Conservation (phyloP, 768 basidiomycete genomes). For the Mycena filopes region DNA sequence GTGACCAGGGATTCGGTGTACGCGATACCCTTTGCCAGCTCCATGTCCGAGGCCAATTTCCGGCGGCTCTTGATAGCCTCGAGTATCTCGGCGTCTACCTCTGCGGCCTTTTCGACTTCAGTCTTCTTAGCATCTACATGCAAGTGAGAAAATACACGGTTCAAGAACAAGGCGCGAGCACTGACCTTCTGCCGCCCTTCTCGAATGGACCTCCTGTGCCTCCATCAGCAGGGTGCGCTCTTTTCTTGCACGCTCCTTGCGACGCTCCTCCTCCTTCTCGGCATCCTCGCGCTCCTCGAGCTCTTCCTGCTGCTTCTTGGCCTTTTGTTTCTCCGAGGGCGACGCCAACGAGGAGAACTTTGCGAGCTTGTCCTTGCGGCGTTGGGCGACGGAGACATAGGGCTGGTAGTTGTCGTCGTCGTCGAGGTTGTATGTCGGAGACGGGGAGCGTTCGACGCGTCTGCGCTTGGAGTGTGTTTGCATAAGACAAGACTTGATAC, state of each 20-base stretch:
- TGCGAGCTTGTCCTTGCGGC: constrained; percentile 83
- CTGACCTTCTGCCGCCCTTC: constrained; percentile 84
- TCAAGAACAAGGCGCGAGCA: constrained; percentile 8
- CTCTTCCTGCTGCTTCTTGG: constrained; percentile 64
- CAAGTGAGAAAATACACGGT: constrained; percentile 10
- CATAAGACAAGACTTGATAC: constrained; percentile 35
- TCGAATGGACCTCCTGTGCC: constrained; percentile 93
- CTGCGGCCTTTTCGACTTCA: constrained; percentile 84
- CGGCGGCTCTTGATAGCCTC: constrained; percentile 91
- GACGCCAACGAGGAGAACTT: constrained; percentile 74
- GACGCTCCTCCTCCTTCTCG: constrained; percentile 81
- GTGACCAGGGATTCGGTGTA: constrained; percentile 90
- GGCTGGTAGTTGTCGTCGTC: constrained; percentile 80
- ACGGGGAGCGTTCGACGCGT: constrained; percentile 65
- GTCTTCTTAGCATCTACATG: constrained; percentile 84
- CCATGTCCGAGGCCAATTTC: constrained; percentile 92
- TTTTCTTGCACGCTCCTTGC: constrained; percentile 79
- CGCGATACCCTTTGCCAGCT: constrained; percentile 91
- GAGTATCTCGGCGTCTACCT: constrained; percentile 90
- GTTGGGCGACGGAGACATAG: constrained; percentile 88
- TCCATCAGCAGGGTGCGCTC: constrained; percentile 91
- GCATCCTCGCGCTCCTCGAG: constrained; percentile 78
- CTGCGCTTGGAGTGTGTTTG: constrained; percentile 58
- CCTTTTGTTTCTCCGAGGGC: constrained; percentile 62
- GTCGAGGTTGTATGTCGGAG: constrained; percentile 70